A percentile compares a stretch with the other conserved stretches of the same genome.
Evolutionary conservation across 2,329 filamentous ascomycete species (phyloP).

Genomic region (Aspergillus japonicus): DNA sequence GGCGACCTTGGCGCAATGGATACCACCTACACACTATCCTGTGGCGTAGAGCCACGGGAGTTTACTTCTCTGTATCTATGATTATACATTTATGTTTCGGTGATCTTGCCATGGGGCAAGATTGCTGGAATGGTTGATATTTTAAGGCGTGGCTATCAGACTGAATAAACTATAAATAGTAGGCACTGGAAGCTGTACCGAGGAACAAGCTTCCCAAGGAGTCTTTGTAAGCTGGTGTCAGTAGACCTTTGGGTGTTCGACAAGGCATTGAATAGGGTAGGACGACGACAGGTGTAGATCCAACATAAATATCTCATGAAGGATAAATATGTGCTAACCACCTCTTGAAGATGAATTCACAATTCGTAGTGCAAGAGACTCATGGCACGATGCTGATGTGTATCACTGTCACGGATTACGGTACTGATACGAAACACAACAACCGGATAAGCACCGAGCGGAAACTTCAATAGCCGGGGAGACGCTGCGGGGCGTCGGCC

Average conservation of each 20-base stretch:
- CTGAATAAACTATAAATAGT: neutral
- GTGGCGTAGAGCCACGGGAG: constrained; percentile 5
- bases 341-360: too few relatives aligned
- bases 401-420: neutral
- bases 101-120: neutral
- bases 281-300: too few relatives aligned
- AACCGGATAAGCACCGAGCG: neutral
- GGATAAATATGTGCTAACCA: too few relatives aligned
- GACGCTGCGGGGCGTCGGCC: neutral
- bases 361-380: too few relatives aligned
- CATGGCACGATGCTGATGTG: neutral
- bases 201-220: too few relatives aligned
- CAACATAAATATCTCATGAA: too few relatives aligned
- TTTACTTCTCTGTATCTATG: constrained; percentile 8
- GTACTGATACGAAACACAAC: neutral
- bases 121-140: neutral
- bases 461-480: neutral
- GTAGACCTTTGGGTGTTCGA: too few relatives aligned
- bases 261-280: too few relatives aligned
- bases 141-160: neutral
- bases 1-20: constrained; percentile 11
- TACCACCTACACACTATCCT: constrained; percentile 1
- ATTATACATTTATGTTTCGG: constrained; percentile 6
- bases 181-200: too few relatives aligned
- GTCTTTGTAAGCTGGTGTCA: too few relatives aligned